Percentiles rank a stretch among this genome's conserved stretches.
Evolutionary conservation across 441 rosid species (phyloP).

Genomic region (Arabidopsis lyrata): DNA sequence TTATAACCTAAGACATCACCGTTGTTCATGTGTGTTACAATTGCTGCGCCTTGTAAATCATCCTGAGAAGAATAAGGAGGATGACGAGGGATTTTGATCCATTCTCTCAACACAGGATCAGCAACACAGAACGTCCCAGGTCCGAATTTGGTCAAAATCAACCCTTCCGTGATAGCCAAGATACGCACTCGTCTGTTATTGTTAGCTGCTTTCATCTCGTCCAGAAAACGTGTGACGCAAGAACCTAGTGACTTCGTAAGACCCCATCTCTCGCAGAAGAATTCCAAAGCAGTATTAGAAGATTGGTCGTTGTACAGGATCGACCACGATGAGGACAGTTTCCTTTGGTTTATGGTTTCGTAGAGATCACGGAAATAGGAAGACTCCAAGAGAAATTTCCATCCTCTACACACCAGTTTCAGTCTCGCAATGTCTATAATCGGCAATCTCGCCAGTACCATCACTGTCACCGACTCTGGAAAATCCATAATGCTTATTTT

Average conservation of each 20-base stretch:
- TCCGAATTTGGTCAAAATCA: neutral
- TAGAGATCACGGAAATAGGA: neutral
- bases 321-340: neutral
- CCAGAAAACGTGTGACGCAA: neutral
- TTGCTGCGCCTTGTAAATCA: neutral
- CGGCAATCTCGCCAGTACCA: neutral
- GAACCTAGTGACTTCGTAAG: neutral
- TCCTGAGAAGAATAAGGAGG: neutral
- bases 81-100: neutral
- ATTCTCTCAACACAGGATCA: neutral
- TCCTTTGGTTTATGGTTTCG: neutral
- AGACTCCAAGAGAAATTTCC: neutral
- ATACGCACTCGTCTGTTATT: neutral
- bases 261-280: neutral
- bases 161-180: neutral
- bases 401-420: neutral
- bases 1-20: neutral
- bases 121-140: neutral
- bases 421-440: neutral
- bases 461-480: neutral
- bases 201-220: neutral
- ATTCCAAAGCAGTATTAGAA: neutral
- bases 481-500: neutral
- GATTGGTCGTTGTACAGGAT: neutral
- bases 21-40: neutral